Percentiles rank a stretch among this genome's conserved stretches.
These are phyloP conservation scores for Cornus controversa DNA, from an alignment of 148 eudicot species.

Conservation along the genomic window DNA sequence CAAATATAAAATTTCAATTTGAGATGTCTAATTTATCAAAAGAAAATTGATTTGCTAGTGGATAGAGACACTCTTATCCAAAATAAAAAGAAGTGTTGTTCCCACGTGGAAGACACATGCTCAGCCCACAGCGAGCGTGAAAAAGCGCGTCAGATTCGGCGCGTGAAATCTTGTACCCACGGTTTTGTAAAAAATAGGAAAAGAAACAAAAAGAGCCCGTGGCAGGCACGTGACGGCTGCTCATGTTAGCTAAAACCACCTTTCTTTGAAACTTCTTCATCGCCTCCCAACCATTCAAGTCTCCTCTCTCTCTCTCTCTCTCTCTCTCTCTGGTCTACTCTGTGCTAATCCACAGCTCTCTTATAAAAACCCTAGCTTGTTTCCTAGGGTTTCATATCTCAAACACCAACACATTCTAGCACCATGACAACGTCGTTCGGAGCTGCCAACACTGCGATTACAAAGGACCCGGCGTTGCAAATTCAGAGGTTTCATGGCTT, in stretches of 20 bases:
- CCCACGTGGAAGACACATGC: no score
- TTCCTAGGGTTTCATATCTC: neutral
- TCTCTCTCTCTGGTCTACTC: neutral
- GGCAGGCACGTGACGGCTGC: neutral
- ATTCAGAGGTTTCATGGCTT: slow-evolving; percentile 46
- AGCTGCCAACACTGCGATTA: slow-evolving; percentile 40
- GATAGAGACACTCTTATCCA: no score
- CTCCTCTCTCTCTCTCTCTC: neutral
- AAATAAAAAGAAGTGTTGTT: no score
- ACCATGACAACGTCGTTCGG: slow-evolving; percentile 65
- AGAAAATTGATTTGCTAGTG: no score
- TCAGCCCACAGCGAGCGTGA: no score
- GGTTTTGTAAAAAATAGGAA: no score
- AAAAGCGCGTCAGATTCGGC: neutral
- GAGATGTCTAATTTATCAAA: no score
- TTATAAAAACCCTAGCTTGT: neutral
- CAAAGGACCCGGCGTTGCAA: slow-evolving; percentile 47
- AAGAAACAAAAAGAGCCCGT: neutral
- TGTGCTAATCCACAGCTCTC: neutral
- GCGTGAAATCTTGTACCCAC: neutral
- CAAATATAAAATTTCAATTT: no score
- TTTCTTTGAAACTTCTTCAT: neutral
- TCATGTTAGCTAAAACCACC: neutral
- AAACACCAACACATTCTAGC: neutral
- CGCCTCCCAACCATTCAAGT: neutral